Evolutionary conservation across 352 stramenopile species (phyloP).

Genomic region (Globisporangium spiculum): DNA sequence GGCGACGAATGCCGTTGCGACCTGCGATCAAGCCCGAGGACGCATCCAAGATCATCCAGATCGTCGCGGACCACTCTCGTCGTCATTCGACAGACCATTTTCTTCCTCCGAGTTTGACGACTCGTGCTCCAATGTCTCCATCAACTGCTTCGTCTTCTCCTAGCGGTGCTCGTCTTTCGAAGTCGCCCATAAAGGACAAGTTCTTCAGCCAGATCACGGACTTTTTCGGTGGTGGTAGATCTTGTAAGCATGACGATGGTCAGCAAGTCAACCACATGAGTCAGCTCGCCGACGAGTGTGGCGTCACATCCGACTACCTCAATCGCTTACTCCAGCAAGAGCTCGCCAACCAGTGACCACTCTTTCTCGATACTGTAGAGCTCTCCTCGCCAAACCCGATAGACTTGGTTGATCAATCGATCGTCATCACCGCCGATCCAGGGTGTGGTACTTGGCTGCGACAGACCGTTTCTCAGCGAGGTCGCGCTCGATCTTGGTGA

Average conservation of each 20-base stretch:
- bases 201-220: constrained; percentile 19
- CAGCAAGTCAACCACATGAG: constrained; percentile 1
- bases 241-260: not conserved
- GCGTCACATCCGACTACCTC: constrained; percentile 18
- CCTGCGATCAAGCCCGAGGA: constrained; percentile 14
- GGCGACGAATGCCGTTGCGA: constrained; percentile 36
- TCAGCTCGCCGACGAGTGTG: constrained; percentile 17
- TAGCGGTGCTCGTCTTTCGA: not conserved
- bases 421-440: constrained; percentile 31
- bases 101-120: not conserved
- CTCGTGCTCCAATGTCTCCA: not conserved
- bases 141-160: not conserved
- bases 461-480: constrained; percentile 39
- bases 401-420: not conserved
- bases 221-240: constrained; percentile 11
- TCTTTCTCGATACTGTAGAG: not conserved
- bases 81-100: constrained; percentile 16
- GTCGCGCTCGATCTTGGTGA: constrained; percentile 53
- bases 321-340: constrained; percentile 15
- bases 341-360: not conserved
- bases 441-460: constrained; percentile 47
- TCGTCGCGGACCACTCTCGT: constrained; percentile 20
- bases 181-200: constrained; percentile 4
- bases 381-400: not conserved
- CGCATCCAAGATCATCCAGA: constrained; percentile 8